Percentiles rank a stretch among this genome's conserved stretches.
These are phyloP conservation scores for Monilinia fructicola DNA, from an alignment of 2,329 filamentous ascomycete species.

Conservation along the genomic window DNA sequence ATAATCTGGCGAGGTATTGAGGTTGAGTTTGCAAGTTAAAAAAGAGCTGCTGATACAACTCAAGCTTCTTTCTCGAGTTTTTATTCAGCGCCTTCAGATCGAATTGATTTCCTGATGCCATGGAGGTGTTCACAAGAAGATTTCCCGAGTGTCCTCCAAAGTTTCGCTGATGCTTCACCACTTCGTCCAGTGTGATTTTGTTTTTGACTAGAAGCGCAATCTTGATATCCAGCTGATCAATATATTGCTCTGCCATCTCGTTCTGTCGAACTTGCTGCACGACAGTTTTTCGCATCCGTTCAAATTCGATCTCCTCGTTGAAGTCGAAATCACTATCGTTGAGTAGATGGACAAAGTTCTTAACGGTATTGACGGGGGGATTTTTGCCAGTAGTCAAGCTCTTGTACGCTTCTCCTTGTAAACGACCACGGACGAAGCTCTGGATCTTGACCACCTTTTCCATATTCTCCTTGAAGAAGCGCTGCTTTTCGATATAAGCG, in stretches of 20 bases:
- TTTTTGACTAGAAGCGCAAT: conserved; percentile 98
- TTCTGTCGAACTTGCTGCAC: conserved; percentile 97
- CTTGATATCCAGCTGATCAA: conserved; percentile 97
- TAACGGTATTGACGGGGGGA: conserved; percentile 92
- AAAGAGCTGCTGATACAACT: conserved; percentile 96
- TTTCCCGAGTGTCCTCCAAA: conserved; percentile 87
- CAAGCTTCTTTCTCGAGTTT: conserved; percentile 89
- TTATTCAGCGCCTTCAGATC: conserved; percentile 98
- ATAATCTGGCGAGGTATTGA: conserved; percentile 86
- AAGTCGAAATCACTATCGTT: conserved; percentile 99
- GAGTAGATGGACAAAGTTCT: conserved; percentile 95
- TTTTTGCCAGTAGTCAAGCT: conserved; percentile 95
- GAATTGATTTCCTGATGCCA: conserved; percentile 86
- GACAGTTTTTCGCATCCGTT: conserved; percentile 89
- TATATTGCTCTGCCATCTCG: conserved; percentile 95
- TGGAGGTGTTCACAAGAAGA: conserved; percentile 83
- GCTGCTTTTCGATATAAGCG: conserved; percentile 79
- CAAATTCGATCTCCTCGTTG: conserved; percentile 97
- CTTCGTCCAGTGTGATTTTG: conserved; percentile 98
- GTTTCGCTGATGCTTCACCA: conserved; percentile 94
- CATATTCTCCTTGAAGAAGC: conserved; percentile 95
- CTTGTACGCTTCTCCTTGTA: conserved; percentile 98
- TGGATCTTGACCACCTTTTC: conserved; percentile 98
- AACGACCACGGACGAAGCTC: conserved; percentile 90
- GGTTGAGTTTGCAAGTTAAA: conserved; percentile 96